phyloP scores from a whole-genome alignment of 805 yeast genomes.

The Starmerella floricola region DNA sequence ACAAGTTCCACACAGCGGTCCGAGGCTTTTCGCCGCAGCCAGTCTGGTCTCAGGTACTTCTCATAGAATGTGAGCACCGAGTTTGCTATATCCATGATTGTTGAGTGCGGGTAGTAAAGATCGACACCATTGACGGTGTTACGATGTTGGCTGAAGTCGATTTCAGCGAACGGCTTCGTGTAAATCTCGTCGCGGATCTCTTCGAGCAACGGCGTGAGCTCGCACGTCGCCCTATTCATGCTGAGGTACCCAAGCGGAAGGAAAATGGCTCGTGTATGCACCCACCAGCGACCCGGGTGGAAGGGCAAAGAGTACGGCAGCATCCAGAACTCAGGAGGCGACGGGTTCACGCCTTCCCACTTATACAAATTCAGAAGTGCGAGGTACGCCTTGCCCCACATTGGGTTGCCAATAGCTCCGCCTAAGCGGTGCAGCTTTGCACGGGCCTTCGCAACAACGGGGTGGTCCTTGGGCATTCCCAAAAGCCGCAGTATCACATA shows the following conservation, averaged over 20 bases:
- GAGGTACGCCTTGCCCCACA: conserved; percentile 96
- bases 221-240: conserved; percentile 43
- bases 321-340: conserved; percentile 90
- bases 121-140: conserved; percentile 86
- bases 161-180: conserved; percentile 45
- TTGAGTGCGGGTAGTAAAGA: conserved; percentile 84
- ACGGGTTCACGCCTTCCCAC: conserved; percentile 98
- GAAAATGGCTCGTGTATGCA: conserved; percentile 88
- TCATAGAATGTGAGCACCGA: conserved; percentile 51
- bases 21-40: conserved; percentile 47
- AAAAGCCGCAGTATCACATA: conserved; percentile 70
- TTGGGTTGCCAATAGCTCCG: conserved; percentile 84
- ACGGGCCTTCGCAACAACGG: conserved; percentile 67
- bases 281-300: conserved; percentile 99
- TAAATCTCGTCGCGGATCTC: conserved; percentile 75
- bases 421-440: conserved; percentile 58
- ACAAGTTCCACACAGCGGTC: conserved; percentile 48
- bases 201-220: conserved; percentile 48
- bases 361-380: conserved; percentile 65
- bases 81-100: conserved; percentile 51
- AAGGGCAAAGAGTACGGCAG: conserved; percentile 70
- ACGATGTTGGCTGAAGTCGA: conserved; percentile 60
- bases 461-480: conserved; percentile 64
- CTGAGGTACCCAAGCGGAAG: conserved; percentile 75
- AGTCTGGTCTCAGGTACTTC: conserved; percentile 58